Percentiles rank a stretch among this genome's conserved stretches.
Evolutionary conservation across 306 rosid genomes (phyloP).

Genomic region (Fagus crenata): DNA sequence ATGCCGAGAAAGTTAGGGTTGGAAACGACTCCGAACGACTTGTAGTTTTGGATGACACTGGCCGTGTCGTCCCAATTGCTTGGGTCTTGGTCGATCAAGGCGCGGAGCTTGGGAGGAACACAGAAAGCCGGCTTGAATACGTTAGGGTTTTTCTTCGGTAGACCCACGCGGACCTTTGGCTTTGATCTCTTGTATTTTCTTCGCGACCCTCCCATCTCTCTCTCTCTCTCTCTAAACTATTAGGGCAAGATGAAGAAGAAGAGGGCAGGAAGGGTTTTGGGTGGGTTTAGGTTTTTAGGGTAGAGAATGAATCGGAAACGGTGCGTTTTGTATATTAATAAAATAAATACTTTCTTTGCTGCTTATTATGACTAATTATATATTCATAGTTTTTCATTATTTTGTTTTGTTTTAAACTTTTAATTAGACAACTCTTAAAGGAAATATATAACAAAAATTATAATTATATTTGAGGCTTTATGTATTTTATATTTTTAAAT

Average conservation of each 20-base stretch:
- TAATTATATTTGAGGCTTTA: too few relatives aligned
- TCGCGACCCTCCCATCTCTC: slow-evolving; percentile 82
- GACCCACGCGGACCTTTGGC: slow-evolving; percentile 67
- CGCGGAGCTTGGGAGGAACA: slow-evolving; percentile 71
- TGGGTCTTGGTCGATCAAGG: slow-evolving; percentile 33
- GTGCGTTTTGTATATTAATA: background rate
- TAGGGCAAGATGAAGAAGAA: slow-evolving; percentile 21
- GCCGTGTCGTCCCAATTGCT: slow-evolving; percentile 67
- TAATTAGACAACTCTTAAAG: too few relatives aligned
- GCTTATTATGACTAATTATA: too few relatives aligned
- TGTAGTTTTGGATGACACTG: slow-evolving; percentile 64
- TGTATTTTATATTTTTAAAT: too few relatives aligned
- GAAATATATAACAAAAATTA: too few relatives aligned
- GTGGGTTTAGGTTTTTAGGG: slow-evolving; percentile 13
- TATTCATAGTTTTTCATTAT: too few relatives aligned
- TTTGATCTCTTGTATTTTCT: slow-evolving; percentile 73
- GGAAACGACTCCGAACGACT: slow-evolving; percentile 71
- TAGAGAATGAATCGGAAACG: background rate
- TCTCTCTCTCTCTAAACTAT: background rate
- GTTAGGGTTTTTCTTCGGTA: slow-evolving; percentile 71
- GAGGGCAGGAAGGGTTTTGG: background rate
- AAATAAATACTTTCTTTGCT: too few relatives aligned
- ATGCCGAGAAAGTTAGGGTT: slow-evolving; percentile 68
- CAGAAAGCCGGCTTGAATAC: slow-evolving; percentile 71
- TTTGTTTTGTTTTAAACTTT: too few relatives aligned